A percentile compares a stretch with the other conserved stretches of the same genome.
These are phyloP conservation scores for Pulveroboletus sp. DNA, from an alignment of 768 basidiomycete species.

Conservation along the genomic window DNA sequence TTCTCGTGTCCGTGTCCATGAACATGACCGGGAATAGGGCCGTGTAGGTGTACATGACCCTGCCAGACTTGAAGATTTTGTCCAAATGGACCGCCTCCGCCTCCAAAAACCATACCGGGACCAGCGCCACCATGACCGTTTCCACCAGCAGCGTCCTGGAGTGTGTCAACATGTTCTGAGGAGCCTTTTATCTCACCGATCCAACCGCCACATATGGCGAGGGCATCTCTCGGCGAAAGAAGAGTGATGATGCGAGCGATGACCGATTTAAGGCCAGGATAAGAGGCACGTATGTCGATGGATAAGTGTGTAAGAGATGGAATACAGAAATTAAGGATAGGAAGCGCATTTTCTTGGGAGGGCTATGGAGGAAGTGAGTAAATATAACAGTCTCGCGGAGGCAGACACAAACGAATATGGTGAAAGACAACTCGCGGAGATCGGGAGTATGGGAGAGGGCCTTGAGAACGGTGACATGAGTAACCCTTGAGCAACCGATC, in stretches of 20 bases:
- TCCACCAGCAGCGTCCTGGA: neutral
- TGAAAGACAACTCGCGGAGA: conserved; percentile 58
- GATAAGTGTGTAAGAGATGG: conserved; percentile 47
- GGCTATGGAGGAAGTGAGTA: conserved; percentile 8
- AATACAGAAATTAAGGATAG: conserved; percentile 24
- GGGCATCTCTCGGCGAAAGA: conserved; percentile 27
- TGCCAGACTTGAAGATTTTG: conserved; percentile 6
- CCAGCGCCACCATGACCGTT: neutral
- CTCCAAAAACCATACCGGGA: neutral
- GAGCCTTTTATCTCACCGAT: conserved; percentile 32
- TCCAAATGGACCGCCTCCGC: neutral
- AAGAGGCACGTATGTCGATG: conserved; percentile 42
- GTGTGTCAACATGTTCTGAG: conserved; percentile 8
- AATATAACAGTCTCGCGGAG: neutral
- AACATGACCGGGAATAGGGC: neutral
- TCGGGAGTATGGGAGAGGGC: conserved; percentile 43
- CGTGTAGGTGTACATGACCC: conserved; percentile 1
- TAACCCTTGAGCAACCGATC: conserved; percentile 52
- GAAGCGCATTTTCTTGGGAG: conserved; percentile 5
- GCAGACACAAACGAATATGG: conserved; percentile 45
- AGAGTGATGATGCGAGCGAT: conserved; percentile 21
- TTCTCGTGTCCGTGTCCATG: neutral
- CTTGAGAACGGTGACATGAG: conserved; percentile 47
- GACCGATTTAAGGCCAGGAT: conserved; percentile 15
- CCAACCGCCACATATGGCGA: conserved; percentile 27